Evolutionary conservation across 2,329 filamentous ascomycete species (phyloP).

Genomic region (Pestalotiopsis sp.): DNA sequence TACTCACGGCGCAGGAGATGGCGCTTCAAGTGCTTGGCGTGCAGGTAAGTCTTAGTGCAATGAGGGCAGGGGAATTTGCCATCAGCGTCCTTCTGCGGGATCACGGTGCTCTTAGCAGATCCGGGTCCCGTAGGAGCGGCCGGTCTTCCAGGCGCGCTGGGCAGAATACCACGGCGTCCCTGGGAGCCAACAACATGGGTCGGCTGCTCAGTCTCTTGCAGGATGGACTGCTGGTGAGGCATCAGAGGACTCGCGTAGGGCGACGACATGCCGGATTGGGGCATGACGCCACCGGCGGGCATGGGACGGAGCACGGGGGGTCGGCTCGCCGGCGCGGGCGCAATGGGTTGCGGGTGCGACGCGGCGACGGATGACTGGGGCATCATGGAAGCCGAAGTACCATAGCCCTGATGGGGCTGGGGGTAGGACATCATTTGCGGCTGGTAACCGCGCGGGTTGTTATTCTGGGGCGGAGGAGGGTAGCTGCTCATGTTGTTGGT

Average conservation of each 20-base stretch:
- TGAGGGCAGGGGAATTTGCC: conserved; percentile 98
- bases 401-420: conserved; percentile 57
- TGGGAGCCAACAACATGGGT: conserved; percentile 96
- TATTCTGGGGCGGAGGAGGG: conserved; percentile 48
- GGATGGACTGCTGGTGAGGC: conserved; percentile 55
- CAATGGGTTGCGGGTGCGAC: conserved; percentile 76
- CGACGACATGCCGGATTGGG: conserved; percentile 58
- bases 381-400: conserved; percentile 63
- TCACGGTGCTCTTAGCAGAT: conserved; percentile 76
- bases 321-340: conserved; percentile 67
- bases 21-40: conserved; percentile 96
- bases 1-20: conserved; percentile 93
- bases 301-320: conserved; percentile 70
- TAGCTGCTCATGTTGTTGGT: conserved; percentile 57
- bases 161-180: conserved; percentile 86
- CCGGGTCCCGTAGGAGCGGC: conserved; percentile 74
- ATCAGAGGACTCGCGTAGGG: conserved; percentile 63
- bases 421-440: conserved; percentile 61
- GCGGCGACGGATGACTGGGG: conserved; percentile 68
- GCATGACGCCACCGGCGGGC: conserved; percentile 68
- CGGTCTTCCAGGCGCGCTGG: conserved; percentile 85
- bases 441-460: conserved; percentile 47
- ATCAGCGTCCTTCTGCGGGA: conserved; percentile 93
- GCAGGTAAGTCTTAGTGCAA: conserved; percentile 97
- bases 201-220: conserved; percentile 64